A percentile compares a stretch with the other conserved stretches of the same genome.
These are phyloP conservation scores for Aspergillus neotritici DNA, from an alignment of 2,329 filamentous ascomycete genomes.

Conservation along the genomic window DNA sequence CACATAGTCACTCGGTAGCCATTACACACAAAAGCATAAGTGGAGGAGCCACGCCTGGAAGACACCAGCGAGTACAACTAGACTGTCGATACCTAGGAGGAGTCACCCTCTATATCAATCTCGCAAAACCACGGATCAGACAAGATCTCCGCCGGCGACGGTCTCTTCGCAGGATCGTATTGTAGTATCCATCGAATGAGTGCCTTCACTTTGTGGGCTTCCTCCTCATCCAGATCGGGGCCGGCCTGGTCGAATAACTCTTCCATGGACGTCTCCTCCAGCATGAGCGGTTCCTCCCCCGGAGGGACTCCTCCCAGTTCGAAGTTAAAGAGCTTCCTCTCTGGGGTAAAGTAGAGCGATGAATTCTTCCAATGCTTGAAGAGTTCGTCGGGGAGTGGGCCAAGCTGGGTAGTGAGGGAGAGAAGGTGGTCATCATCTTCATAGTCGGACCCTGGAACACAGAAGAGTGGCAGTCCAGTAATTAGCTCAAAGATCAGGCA, in stretches of 20 bases:
- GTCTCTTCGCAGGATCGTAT: slow-evolving; percentile 25
- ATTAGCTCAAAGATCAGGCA: slow-evolving; percentile 31
- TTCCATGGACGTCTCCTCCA: slow-evolving; percentile 20
- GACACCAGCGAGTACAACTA: too few relatives aligned
- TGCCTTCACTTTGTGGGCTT: slow-evolving; percentile 20
- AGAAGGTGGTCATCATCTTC: slow-evolving; percentile 27
- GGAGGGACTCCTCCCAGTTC: slow-evolving; percentile 15
- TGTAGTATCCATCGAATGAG: slow-evolving; percentile 25
- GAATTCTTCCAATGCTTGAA: slow-evolving; percentile 19
- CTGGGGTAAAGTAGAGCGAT: slow-evolving; percentile 21
- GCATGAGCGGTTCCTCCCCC: slow-evolving; percentile 19
- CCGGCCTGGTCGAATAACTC: slow-evolving; percentile 18
- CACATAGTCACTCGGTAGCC: too few relatives aligned
- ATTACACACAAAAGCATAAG: too few relatives aligned
- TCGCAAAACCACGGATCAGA: slow-evolving; percentile 26
- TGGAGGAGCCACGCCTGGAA: too few relatives aligned
- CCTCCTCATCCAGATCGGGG: slow-evolving; percentile 20
- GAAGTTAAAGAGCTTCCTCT: slow-evolving; percentile 17
- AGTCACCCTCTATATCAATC: slow-evolving; percentile 8
- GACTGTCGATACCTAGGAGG: too few relatives aligned
- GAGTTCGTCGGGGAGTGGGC: slow-evolving; percentile 23
- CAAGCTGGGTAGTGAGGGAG: slow-evolving; percentile 21
- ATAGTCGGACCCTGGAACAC: slow-evolving; percentile 17
- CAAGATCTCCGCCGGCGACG: slow-evolving; percentile 23
- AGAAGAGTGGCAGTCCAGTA: slow-evolving; percentile 21